Conservation (phyloP, 169 alveolate genomes). For the Miamiensis avidus region DNA sequence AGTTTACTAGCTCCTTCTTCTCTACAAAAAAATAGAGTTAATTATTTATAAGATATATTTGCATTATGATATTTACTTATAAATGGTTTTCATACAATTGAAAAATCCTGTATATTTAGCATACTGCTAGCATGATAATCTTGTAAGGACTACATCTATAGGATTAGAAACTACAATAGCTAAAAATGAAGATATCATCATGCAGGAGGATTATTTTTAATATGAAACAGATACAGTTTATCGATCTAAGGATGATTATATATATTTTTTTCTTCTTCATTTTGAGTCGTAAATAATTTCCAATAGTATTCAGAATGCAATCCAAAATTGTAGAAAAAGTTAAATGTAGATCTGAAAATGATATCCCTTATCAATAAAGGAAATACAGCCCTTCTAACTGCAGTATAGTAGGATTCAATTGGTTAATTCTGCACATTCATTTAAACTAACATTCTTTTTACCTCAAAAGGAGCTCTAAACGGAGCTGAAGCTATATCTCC, state of each 20-base stretch:
- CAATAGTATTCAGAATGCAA: background rate
- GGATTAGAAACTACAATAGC: background rate
- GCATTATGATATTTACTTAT: background rate
- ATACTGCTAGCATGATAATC: background rate
- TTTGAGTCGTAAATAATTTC: background rate
- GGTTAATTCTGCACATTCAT: background rate
- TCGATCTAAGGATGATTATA: background rate
- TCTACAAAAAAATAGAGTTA: background rate
- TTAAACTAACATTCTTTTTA: background rate
- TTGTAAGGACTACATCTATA: background rate
- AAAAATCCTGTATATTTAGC: background rate
- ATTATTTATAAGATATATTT: too few species aligned
- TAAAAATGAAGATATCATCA: background rate
- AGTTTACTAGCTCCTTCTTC: background rate
- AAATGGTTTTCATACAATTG: background rate
- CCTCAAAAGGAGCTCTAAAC: background rate
- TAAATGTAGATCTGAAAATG: background rate
- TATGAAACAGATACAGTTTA: background rate
- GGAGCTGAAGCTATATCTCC: background rate
- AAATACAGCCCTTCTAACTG: background rate
- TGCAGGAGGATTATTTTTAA: background rate
- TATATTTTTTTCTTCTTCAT: background rate
- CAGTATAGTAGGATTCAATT: background rate
- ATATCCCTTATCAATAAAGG: background rate
- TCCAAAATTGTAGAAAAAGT: too few species aligned